Evolutionary conservation across 2,329 filamentous ascomycete genomes (phyloP), one percentile per base, ranked within the genome.

Genomic region (Sporothrix mexicana): DNA sequence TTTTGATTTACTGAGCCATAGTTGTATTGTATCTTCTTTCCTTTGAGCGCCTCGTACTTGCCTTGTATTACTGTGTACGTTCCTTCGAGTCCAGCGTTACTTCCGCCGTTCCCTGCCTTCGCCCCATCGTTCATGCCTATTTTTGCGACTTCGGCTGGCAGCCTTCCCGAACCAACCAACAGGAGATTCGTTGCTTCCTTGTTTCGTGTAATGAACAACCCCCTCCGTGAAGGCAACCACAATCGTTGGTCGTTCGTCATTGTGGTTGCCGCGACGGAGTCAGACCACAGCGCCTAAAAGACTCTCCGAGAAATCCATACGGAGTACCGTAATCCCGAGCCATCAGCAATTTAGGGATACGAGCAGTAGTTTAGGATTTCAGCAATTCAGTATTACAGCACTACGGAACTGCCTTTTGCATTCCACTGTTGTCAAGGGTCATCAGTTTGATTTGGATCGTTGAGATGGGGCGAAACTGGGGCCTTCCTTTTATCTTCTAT

Each of bases 21-120:
- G 30, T 62, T 9, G 15, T 12, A 45, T 62, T 10, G 15, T 15
- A 49, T 25, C 41, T 67, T 45, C 30, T 45, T 66, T 66, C 43
- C 12, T 47, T 25, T 17, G 13, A 8, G 23, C 3, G 15, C 10
- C 5, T 10, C 23, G 17, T 67, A 67, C 30, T 47, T 9, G 15
- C 10, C 13, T 10, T 23, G n/a, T 67, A 67, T n/a, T 51, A 10
- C 17, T 45, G 13, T 30, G 6, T 36, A 7, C 51, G n/a, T n/a
- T n/a, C n/a, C n/a, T n/a, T n/a, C 45, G 23, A 49, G 64, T 15
- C 61, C n/a, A 66, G 41, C 61, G 61, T 66, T 47, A 25, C 61
- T 66, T 66, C 41, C 61, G 41, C 61, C 12, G 23, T 47, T 45
- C 41, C 61, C 36, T 64, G 4, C 53, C 51, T 25, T 57, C 30